Base-by-base conservation (phyloP, 108 stramenopile species). In the Skeletonema costatum region DNA sequence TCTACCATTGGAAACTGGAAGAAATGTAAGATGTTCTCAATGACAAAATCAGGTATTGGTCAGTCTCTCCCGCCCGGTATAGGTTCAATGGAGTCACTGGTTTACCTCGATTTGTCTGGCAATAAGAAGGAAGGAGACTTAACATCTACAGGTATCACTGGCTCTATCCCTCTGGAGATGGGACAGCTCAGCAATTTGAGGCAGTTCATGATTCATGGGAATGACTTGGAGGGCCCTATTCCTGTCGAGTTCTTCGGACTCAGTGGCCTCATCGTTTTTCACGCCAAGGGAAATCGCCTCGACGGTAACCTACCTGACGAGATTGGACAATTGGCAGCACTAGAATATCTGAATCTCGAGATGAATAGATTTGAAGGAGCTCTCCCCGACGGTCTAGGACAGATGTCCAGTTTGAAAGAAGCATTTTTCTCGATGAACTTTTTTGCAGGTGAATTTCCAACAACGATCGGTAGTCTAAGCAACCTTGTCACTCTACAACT, bases 1-100 rank as follows among this genome's bases (percentile, higher is more conserved):
- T 61, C 48, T 36, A 60, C 32, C 13, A 68, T 76, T 68, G 58
- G 65, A 51, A 42, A 61, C 35, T 78, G 77, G 77, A 67, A 60
- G 50, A 58, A 32, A 30, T 71, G 70, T 29, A 36, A 58, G 25
- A 21, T 38, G 11, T n/a, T 78, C 29, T 33, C 63, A 8, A 19
- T 72, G 39, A 32, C 50, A 14, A 46, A 76, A 60, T 80, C 87
- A 65, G 74, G 80, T 11, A 70, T 92, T 32, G 68, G 73, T 17
- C 88, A 88, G 11, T 79, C 69, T 25, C 77, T 93, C 32, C 88
- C 92, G 16, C 48, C 76, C 5, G 65, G 81, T 31, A 76, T 90
- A 50, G 70, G 79, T 0, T 41, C n/a, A 17, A 80, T 80, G 79
- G 33, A 68, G 12, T 46, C 67, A 11, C 72, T 80, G 38, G 32